Conservation (phyloP, 805 yeast genomes). For the Candida tallmaniae region DNA sequence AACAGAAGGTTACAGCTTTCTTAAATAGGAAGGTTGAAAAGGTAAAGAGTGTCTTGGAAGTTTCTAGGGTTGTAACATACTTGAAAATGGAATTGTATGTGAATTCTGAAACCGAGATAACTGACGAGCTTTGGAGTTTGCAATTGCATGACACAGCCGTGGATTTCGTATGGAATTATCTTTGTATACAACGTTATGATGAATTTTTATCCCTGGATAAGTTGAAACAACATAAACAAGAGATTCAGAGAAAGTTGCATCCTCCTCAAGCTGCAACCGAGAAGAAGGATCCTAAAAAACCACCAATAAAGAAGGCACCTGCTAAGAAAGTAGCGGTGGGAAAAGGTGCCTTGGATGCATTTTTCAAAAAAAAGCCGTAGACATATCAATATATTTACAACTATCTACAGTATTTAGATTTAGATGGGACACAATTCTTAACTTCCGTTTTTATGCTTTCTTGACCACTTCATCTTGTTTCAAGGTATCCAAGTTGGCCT, state of each 20-base stretch:
- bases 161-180: conserved; percentile 5
- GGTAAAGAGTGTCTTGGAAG: conserved; percentile 14
- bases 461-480: too few relatives aligned
- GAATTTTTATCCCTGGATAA: conserved; percentile 2
- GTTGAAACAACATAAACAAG: conserved; percentile 6
- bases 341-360: conserved; percentile 66
- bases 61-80: conserved; percentile 8
- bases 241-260: conserved; percentile 7
- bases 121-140: conserved; percentile 13
- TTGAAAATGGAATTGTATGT: conserved; percentile 18
- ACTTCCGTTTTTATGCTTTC: too few relatives aligned
- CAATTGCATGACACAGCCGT: conserved; percentile 7
- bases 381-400: neutral
- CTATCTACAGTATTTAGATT: too few relatives aligned
- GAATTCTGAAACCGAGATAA: conserved; percentile 15
- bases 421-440: too few relatives aligned
- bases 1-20: conserved; percentile 31
- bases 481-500: too few relatives aligned
- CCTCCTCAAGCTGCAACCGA: conserved; percentile 2
- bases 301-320: neutral
- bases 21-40: conserved; percentile 34
- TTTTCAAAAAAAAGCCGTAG: conserved; percentile 39
- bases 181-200: conserved; percentile 2
- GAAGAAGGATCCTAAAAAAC: neutral
- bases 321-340: conserved; percentile 44